Conservation (phyloP, 768 basidiomycete species). For the Mycena venus region DNA sequence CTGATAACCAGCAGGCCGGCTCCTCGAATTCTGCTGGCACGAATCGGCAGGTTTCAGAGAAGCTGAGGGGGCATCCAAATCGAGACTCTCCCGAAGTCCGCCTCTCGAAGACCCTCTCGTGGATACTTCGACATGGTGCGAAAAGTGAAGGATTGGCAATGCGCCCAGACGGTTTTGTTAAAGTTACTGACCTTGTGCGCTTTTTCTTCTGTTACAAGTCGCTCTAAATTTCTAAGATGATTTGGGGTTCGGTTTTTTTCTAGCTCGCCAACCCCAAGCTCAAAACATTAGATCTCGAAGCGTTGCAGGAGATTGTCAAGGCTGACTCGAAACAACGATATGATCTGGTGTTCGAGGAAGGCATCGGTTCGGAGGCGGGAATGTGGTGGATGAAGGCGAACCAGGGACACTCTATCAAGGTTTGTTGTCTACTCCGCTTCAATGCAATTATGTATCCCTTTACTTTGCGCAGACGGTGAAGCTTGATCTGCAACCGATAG, state of each 20-base stretch:
- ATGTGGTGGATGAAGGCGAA: slow-evolving; percentile 91
- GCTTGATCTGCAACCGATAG: slow-evolving; percentile 73
- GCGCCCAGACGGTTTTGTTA: slow-evolving; percentile 88
- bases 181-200: slow-evolving; percentile 86
- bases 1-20: slow-evolving; percentile 8
- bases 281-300: slow-evolving; percentile 65
- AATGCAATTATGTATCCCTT: too few relatives aligned
- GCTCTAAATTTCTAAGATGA: background rate
- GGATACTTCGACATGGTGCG: slow-evolving; percentile 93
- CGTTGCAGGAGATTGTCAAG: slow-evolving; percentile 74
- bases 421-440: too few relatives aligned
- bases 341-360: slow-evolving; percentile 67
- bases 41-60: slow-evolving; percentile 39
- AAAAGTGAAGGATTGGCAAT: slow-evolving; percentile 80
- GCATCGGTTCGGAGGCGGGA: slow-evolving; percentile 40
- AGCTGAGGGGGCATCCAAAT: slow-evolving; percentile 68
- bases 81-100: slow-evolving; percentile 76
- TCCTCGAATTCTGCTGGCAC: background rate
- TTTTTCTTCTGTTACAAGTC: background rate
- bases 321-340: slow-evolving; percentile 78
- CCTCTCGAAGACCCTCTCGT: slow-evolving; percentile 89
- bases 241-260: too few relatives aligned
- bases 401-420: slow-evolving; percentile 91
- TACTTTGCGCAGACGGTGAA: slow-evolving; percentile 78
- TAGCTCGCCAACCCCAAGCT: slow-evolving; percentile 83